Evolutionary conservation across 2,329 filamentous ascomycete species (phyloP).

Genomic region (Lecanosticta acicola): DNA sequence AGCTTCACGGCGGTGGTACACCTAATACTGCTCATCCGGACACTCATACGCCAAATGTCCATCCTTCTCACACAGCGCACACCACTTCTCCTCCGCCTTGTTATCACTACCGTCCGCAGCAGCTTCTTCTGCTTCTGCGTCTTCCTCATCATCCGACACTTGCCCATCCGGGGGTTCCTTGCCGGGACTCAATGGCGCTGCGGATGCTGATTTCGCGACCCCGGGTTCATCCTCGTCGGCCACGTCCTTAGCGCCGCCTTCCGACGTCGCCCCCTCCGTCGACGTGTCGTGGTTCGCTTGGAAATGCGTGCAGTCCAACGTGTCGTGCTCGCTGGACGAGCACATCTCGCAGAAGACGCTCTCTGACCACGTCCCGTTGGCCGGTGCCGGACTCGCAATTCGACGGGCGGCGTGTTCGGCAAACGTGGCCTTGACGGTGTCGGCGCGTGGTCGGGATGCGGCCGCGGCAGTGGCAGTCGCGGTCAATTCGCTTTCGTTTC

Average conservation of each 20-base stretch:
- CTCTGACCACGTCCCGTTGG: conserved; percentile 4
- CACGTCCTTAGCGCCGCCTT: conserved; percentile 9
- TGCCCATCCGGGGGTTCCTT: conserved; percentile 19
- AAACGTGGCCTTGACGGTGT: conserved; percentile 57
- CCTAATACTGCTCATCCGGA: conserved; percentile 36
- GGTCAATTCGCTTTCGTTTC: conserved; percentile 29
- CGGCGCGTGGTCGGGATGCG: conserved; percentile 37
- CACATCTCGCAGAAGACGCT: conserved; percentile 83
- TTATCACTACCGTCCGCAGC: too few relatives aligned
- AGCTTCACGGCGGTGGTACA: conserved; percentile 8
- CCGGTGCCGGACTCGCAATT: neutral
- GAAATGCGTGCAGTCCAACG: conserved; percentile 70
- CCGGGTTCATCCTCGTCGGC: conserved; percentile 8
- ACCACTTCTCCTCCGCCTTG: too few relatives aligned
- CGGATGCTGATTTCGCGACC: conserved; percentile 11
- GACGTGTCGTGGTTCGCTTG: conserved; percentile 14
- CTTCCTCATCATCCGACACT: conserved; percentile 7
- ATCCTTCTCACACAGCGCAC: conserved; percentile 90
- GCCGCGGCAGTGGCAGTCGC: conserved; percentile 18
- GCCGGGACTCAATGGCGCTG: conserved; percentile 13
- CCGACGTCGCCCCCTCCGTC: conserved; percentile 13
- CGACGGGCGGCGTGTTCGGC: conserved; percentile 58
- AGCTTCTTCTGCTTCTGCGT: conserved; percentile 44
- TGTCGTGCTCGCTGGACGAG: conserved; percentile 85
- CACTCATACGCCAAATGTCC: conserved; percentile 72